Evolutionary conservation across 192 early-diverging fungal species (phyloP).

Genomic region (Podila epigama): DNA sequence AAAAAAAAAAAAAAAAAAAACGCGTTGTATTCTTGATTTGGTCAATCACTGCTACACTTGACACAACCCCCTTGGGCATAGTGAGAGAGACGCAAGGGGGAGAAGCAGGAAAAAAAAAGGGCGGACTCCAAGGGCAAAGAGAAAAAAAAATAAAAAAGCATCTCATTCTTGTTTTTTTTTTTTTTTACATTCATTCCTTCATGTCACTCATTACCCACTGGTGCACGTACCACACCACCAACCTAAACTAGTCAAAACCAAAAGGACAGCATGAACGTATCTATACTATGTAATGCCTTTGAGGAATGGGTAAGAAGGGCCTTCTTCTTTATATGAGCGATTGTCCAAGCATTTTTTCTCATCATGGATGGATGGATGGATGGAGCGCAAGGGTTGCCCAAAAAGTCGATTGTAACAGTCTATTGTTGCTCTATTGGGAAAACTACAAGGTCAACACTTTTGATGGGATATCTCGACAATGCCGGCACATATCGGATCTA

Average conservation of each 20-base stretch:
- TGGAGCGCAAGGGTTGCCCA: background rate
- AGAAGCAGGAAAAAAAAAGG: background rate
- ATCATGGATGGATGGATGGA: background rate
- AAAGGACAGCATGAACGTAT: slow-evolving; percentile 2
- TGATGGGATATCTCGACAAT: slow-evolving; percentile 53
- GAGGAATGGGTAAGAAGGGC: slow-evolving; percentile 47
- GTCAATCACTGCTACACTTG: no score
- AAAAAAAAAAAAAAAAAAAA: no score
- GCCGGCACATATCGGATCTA: slow-evolving; percentile 68
- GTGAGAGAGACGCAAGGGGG: background rate
- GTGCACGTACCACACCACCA: background rate
- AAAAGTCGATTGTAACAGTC: background rate
- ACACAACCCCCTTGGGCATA: background rate
- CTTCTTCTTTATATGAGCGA: no score
- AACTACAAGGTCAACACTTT: slow-evolving; percentile 69
- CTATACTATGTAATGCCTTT: slow-evolving; percentile 33
- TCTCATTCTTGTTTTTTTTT: background rate
- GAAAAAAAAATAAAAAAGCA: background rate
- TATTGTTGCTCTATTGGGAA: background rate
- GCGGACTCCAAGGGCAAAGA: no score
- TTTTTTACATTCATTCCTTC: background rate
- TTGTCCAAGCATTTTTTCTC: background rate
- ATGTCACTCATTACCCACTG: background rate
- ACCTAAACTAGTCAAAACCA: background rate
- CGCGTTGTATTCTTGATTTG: no score